Conservation (phyloP, 805 yeast genomes). For the Candida boleticola region DNA sequence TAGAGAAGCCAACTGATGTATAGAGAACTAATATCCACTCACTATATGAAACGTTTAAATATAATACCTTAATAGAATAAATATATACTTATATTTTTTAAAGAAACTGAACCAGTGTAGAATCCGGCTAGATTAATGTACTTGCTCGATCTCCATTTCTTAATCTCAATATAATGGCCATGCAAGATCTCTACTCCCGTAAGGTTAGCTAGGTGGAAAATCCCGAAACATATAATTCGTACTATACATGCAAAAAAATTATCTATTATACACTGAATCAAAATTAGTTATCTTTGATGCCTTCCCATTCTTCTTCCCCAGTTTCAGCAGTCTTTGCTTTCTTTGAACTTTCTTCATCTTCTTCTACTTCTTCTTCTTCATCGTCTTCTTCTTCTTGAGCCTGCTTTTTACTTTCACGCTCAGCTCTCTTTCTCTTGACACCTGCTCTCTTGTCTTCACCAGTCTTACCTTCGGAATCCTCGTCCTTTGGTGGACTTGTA, state of each 20-base stretch:
- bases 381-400: constrained; percentile 19
- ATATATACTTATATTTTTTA: no score
- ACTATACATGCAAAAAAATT: background rate
- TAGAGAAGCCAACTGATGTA: constrained; percentile 3
- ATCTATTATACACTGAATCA: constrained; percentile 3
- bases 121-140: background rate
- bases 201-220: no score
- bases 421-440: constrained; percentile 52
- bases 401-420: constrained; percentile 36
- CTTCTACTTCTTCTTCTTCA: constrained; percentile 18
- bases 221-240: no score
- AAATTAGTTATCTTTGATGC: constrained; percentile 22
- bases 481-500: constrained; percentile 84
- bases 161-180: no score
- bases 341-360: constrained; percentile 13
- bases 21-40: background rate
- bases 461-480: constrained; percentile 42
- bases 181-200: no score
- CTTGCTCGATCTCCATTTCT: no score
- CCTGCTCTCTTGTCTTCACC: constrained; percentile 58
- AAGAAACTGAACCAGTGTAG: background rate
- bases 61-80: background rate
- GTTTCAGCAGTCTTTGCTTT: constrained; percentile 13
- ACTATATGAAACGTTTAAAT: background rate
- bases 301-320: constrained; percentile 24